These are phyloP conservation scores for Adansonia digitata DNA, from an alignment of 345 rosid genomes.

Conservation along the genomic window DNA sequence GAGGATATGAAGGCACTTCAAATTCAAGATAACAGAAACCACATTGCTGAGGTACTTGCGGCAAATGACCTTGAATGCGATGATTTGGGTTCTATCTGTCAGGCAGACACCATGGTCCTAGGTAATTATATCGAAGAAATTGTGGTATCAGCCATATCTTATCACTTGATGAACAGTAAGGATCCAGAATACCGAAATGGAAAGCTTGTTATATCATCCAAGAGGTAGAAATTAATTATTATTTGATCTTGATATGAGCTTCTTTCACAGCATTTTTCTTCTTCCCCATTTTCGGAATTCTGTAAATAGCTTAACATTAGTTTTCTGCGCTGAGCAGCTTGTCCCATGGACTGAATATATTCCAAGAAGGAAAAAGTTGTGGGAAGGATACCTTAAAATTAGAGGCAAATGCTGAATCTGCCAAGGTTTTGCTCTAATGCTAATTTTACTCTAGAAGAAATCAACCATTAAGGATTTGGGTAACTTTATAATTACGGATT, in stretches of 20 bases:
- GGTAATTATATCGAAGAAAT: conserved; percentile 80
- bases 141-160: conserved; percentile 75
- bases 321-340: conserved; percentile 49
- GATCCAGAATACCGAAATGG: conserved; percentile 92
- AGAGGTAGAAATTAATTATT: conserved; percentile 41
- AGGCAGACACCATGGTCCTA: conserved; percentile 64
- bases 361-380: conserved; percentile 74
- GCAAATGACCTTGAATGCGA: conserved; percentile 89
- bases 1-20: conserved; percentile 82
- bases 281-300: neutral
- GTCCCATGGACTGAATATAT: conserved; percentile 86
- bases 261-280: neutral
- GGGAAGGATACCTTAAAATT: conserved; percentile 62
- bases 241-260: neutral
- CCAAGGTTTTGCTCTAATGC: conserved; percentile 46
- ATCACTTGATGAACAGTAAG: conserved; percentile 69
- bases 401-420: conserved; percentile 66
- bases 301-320: neutral
- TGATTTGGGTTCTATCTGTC: conserved; percentile 76
- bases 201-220: conserved; percentile 84
- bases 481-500: neutral
- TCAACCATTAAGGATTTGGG: neutral
- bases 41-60: conserved; percentile 86
- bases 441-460: conserved; percentile 11
- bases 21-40: conserved; percentile 84